Evolutionary conservation across 768 basidiomycete genomes (phyloP).

Genomic region (Dioszegia aurantiaca): DNA sequence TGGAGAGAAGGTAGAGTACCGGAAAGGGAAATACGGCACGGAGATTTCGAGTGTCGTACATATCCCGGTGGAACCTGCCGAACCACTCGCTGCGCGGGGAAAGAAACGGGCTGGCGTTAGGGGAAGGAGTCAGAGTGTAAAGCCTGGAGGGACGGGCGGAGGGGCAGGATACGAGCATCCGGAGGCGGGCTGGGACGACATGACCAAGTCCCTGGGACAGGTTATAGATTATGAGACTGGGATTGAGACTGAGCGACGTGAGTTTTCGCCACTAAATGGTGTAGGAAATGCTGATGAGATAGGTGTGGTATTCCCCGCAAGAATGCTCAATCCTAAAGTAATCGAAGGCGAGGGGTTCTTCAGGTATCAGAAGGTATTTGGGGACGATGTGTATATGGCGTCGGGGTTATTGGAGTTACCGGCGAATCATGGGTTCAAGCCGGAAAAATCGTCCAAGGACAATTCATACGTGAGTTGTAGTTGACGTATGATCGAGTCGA

Average conservation of each 20-base stretch:
- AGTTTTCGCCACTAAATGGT: conserved; percentile 49
- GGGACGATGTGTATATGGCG: conserved; percentile 85
- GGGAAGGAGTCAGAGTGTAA: conserved; percentile 23
- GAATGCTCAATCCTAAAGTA: conserved; percentile 63
- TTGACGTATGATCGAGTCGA: not conserved
- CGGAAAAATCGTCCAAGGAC: conserved; percentile 82
- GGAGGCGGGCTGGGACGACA: conserved; percentile 78
- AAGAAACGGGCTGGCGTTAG: conserved; percentile 15
- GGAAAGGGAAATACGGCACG: conserved; percentile 58
- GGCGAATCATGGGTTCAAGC: conserved; percentile 67
- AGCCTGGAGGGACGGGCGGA: conserved; percentile 17
- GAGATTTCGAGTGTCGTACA: conserved; percentile 67
- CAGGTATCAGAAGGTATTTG: conserved; percentile 86
- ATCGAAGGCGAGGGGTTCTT: conserved; percentile 65
- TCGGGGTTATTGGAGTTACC: conserved; percentile 84
- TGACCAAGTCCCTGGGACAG: conserved; percentile 65
- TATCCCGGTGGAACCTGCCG: conserved; percentile 58
- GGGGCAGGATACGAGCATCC: conserved; percentile 12
- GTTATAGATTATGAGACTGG: conserved; percentile 67
- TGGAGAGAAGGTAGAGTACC: conserved; percentile 83
- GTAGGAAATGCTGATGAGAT: conserved; percentile 12
- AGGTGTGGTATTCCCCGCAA: conserved; percentile 78
- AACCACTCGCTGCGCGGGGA: conserved; percentile 55
- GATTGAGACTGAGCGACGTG: conserved; percentile 69
- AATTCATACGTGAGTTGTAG: conserved; percentile 77